Evolutionary conservation across 2,329 filamentous ascomycete genomes (phyloP), one percentile per base, ranked within the genome.

Genomic region (Aspergillus tamarii): DNA sequence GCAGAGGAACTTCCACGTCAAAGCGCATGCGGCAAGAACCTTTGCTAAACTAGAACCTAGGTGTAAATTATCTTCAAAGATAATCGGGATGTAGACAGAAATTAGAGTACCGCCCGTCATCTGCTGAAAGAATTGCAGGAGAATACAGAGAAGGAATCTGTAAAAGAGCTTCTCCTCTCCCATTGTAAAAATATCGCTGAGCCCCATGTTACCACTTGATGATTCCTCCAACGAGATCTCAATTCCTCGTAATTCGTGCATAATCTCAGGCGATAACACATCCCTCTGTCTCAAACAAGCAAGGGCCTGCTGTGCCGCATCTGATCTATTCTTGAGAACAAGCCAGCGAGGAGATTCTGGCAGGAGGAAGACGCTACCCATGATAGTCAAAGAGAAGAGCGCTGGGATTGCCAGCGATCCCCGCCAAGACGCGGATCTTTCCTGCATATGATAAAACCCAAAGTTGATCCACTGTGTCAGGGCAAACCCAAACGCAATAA

Each of bases 121-220:
- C 57, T 83, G 74, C 52, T 76, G 78, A 70, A 83, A 85, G 72
- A 83, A 78, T 63, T 84, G 82, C 69, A 82, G 82, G 66, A 81
- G 75, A 61, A 83, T 80, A 53, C 79, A 82, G 21, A 85, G 77
- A 10, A 79, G 62, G 8, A 81, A 80, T 36, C 83, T 80, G 72
- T 84, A 81, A 56, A 84, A 77, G 67, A 83, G 78, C 28, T 82
- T 77, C 63, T 84, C 77, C 60, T 82, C 78, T 60, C 77, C 79
- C 78, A 83, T 83, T 64, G 80, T 85, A 75, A 87, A 86, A 36
- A 85, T 78, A 60, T 85, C 84, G 3, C 73, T 68, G 71, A 86
- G 53, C 9, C 32, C 52, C 6, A 85, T 11, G 73, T 77, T 23
- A 80, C 81, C 69, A 81, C 80, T 45, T 74, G 76, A 74, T 66